Evolutionary conservation across 441 rosid species (phyloP).

Genomic region (Viola pubescens): DNA sequence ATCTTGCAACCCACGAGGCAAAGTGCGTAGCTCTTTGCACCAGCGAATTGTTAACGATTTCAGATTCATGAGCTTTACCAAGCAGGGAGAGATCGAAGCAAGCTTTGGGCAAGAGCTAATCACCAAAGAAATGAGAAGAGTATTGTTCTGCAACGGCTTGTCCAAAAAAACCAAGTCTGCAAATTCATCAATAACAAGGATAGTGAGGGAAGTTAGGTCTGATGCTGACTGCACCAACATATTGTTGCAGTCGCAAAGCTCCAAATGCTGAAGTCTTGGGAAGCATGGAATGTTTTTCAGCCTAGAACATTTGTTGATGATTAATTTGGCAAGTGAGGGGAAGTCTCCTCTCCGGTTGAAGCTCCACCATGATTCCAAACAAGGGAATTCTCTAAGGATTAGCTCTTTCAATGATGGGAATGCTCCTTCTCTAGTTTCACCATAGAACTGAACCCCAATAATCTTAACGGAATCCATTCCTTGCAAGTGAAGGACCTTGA

Average conservation of each 20-base stretch:
- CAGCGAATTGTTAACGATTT: conserved; percentile 6
- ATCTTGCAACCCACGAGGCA: not conserved
- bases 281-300: not conserved
- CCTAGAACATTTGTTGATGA: conserved; percentile 5
- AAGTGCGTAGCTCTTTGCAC: conserved; percentile 5
- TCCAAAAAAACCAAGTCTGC: not conserved
- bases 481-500: conserved; percentile 8
- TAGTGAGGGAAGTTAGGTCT: not conserved
- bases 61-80: not conserved
- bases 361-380: not conserved
- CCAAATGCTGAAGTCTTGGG: conserved; percentile 4
- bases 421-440: not conserved
- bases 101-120: conserved; percentile 2
- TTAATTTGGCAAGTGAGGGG: not conserved
- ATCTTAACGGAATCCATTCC: not conserved
- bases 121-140: not conserved
- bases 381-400: not conserved
- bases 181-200: not conserved
- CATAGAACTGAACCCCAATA: conserved; percentile 1
- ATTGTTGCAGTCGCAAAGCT: not conserved
- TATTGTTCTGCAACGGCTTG: not conserved
- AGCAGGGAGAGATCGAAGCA: not conserved
- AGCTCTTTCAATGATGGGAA: not conserved
- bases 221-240: not conserved
- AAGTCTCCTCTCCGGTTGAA: not conserved